Base-by-base conservation (phyloP, 139 green algal species). In the Tetraselmis striata region DNA sequence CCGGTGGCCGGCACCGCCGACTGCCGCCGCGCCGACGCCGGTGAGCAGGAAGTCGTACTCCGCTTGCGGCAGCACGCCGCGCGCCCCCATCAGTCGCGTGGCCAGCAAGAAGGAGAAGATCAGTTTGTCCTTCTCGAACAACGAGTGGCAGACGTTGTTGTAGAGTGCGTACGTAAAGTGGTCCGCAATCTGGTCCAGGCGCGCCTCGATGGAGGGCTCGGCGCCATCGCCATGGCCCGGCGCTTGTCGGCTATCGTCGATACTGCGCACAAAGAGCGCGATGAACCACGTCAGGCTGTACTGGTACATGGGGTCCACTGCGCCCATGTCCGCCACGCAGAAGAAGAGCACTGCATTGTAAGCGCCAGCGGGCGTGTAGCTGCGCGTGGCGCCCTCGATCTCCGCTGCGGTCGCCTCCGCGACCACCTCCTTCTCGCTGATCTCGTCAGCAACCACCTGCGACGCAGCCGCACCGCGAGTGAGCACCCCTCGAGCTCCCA, bases 111-210 rank as follows among this genome's bases (percentile, higher is more conserved):
- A 90, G 2, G 83, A 45, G 67, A 90, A 90, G 2, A 90, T 59
- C 26, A 90, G 86, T 78, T 90, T 90, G 83, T 90, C 83, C 81
- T 90, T 90, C 83, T 87, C 86, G 67, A 90, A 90, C 23, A 90
- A 77, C 32, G 77, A 85, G 30, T 81, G 80, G 81, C 86, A 90
- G 59, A 90, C 84, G 83, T 90, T 90, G 77, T 30, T 5, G 86
- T 90, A 90, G 30, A 90, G 83, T 26, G 77, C 76, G 83, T 86
- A 86, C 31, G 86, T 90, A 83, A 90, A 90, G 81, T 87, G 76
- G 29, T 80, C 74, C 74, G 83, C 77, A 80, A 90, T 87, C 80
- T 78, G 31, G 28, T 85, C 76, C 5, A 79, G 76, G 2, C 76
- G 27, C 76, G 2, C 22, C n/a, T 32, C 28, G 28, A n/a, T 29